phyloP scores from a whole-genome alignment of 345 rosid species.

The Physaria fendleri region DNA sequence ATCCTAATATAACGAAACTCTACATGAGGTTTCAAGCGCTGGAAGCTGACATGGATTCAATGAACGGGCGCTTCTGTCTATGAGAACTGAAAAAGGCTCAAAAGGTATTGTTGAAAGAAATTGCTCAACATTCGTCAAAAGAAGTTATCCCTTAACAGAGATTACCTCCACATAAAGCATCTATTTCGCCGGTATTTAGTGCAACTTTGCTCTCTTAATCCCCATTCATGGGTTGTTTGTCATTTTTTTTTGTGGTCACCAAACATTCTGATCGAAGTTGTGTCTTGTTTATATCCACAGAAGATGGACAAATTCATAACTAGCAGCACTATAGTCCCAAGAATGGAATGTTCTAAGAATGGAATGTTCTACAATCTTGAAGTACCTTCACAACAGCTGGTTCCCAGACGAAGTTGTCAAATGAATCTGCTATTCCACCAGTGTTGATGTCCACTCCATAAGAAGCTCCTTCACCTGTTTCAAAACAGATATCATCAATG shows the following conservation, averaged over 20 bases:
- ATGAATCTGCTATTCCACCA: constrained; percentile 93
- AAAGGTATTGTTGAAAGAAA: constrained; percentile 77
- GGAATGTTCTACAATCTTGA: background rate
- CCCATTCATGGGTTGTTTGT: background rate
- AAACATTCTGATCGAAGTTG: background rate
- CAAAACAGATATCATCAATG: background rate
- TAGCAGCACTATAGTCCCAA: too few species aligned
- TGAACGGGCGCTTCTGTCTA: constrained; percentile 84
- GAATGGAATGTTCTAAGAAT: too few species aligned
- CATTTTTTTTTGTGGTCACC: background rate
- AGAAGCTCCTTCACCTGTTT: constrained; percentile 80
- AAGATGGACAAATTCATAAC: too few species aligned
- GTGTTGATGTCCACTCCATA: constrained; percentile 95
- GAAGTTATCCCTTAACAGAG: constrained; percentile 58
- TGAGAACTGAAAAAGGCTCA: constrained; percentile 93
- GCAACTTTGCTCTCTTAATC: constrained; percentile 33
- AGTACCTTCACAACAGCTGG: constrained; percentile 95
- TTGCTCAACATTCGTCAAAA: constrained; percentile 85
- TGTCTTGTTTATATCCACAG: background rate
- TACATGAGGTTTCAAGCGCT: constrained; percentile 88
- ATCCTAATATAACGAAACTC: constrained; percentile 81
- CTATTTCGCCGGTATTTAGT: constrained; percentile 58
- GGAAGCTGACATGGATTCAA: constrained; percentile 95
- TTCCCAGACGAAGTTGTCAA: constrained; percentile 97
- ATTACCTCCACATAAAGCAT: constrained; percentile 42